These are phyloP conservation scores for Orbilia oligospora DNA, from an alignment of 2,329 filamentous ascomycete species.

Conservation along the genomic window DNA sequence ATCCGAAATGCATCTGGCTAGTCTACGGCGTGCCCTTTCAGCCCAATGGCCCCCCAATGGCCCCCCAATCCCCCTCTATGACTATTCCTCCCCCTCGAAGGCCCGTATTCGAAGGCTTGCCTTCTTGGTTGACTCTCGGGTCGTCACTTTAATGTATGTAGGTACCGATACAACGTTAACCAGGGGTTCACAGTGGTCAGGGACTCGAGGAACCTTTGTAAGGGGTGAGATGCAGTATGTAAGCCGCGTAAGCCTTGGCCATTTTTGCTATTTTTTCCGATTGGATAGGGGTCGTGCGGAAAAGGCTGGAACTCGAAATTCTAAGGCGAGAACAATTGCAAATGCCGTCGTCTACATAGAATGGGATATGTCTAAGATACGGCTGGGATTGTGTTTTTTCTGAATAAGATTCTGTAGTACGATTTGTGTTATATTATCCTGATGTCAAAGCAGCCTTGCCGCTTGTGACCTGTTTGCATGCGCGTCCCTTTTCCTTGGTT, in stretches of 20 bases:
- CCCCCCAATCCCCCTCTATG: too few species aligned
- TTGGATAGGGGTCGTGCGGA: not conserved
- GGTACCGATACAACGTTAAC: constrained; percentile 33
- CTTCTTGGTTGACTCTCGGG: constrained; percentile 27
- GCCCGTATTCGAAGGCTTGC: constrained; percentile 7
- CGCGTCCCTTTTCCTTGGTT: constrained; percentile 5
- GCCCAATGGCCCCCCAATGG: constrained; percentile 13
- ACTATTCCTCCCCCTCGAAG: not conserved
- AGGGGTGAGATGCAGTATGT: constrained; percentile 41
- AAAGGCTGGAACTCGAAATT: constrained; percentile 23
- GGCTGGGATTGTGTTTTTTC: constrained; percentile 16
- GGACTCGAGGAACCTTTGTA: constrained; percentile 21
- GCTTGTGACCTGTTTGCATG: constrained; percentile 22
- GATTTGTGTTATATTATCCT: constrained; percentile 4
- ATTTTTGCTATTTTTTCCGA: constrained; percentile 50
- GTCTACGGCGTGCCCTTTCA: constrained; percentile 44
- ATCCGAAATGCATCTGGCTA: constrained; percentile 27
- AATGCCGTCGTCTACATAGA: constrained; percentile 14
- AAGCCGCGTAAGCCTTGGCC: constrained; percentile 56
- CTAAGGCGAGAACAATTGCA: constrained; percentile 17
- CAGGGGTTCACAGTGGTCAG: constrained; percentile 27
- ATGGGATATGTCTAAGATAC: not conserved
- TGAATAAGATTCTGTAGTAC: not conserved
- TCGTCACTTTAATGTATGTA: constrained; percentile 18
- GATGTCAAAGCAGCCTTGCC: constrained; percentile 23